Evolutionary conservation across 2,329 filamentous ascomycete genomes (phyloP), one percentile per base, ranked within the genome.

Genomic region (Epichloe scottii): DNA sequence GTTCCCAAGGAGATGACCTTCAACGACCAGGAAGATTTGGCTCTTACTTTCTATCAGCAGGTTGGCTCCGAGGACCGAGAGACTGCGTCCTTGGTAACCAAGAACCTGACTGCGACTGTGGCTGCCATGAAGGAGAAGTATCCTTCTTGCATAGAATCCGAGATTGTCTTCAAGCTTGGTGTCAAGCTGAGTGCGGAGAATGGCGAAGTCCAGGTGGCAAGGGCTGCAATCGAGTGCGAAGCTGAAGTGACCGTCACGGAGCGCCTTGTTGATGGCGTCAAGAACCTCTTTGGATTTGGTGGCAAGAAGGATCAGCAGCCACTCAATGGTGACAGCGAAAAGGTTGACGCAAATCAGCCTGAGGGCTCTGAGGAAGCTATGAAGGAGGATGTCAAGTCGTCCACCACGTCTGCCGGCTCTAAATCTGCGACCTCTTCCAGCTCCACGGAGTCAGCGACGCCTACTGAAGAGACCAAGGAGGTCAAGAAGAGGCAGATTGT

Each of bases 221-320:
- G 81, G 59, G 86, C 85, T n/a, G 77, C 77, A 51, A 83, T 93
- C 5, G 90, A 90, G 65, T 98, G 93, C 62, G 87, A 95, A 64
- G 79, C 85, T 26, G 87, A 94, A 49, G 77, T 76, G 4, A 66
- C 70, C 8, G 81, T 83, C 67, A 88, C 89, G 65, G 87, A 87
- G 56, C 83, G 85, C 48, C 79, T 97, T 46, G 87, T 96, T 46
- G 91, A 95, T 62, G 90, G 89, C 42, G 88, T 97, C 57, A 98
- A 98, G 76, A 94, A 90, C 57, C 79, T 96, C 55, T 94, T 98
- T 63, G 93, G 93, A 5, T 90, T 97, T 63, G 93, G 91, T 26
- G 43, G 50, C n/a, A 87, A 87, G 62, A 95, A 95, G 70, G 85
- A 86, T 34, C 87, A 91, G 51, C 86, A 95, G 68, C 74, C 77